phyloP scores from a whole-genome alignment of 148 eudicot genomes.

The Simmondsia chinensis region DNA sequence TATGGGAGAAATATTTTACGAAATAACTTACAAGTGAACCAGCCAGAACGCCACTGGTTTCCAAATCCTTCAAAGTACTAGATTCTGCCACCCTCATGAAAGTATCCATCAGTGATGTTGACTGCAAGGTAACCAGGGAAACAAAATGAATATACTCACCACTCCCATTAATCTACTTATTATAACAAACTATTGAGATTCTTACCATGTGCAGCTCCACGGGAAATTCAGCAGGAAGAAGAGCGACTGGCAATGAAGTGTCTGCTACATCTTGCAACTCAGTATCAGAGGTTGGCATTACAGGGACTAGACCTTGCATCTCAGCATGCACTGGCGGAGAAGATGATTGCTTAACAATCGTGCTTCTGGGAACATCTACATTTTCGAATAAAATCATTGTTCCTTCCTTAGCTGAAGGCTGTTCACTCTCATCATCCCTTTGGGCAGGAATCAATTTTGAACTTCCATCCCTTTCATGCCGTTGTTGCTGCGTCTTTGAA shows the following conservation, averaged over 20 bases:
- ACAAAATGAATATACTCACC: background rate
- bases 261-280: constrained; percentile 30
- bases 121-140: constrained; percentile 49
- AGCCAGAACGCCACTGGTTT: constrained; percentile 97
- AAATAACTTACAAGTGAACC: constrained; percentile 75
- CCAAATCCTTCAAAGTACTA: constrained; percentile 70
- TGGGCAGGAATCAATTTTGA: constrained; percentile 21
- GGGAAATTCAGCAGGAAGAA: constrained; percentile 66
- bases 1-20: background rate
- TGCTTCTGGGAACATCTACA: constrained; percentile 34
- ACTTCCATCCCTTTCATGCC: too few relatives aligned
- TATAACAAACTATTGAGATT: background rate
- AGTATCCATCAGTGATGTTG: constrained; percentile 82
- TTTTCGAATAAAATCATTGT: constrained; percentile 83
- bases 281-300: constrained; percentile 21
- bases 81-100: constrained; percentile 90
- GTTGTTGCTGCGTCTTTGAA: too few relatives aligned
- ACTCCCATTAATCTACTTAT: background rate
- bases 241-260: constrained; percentile 36
- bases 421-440: constrained; percentile 22
- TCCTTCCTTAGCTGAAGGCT: constrained; percentile 32
- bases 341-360: constrained; percentile 72
- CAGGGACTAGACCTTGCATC: constrained; percentile 72
- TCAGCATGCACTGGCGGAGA: constrained; percentile 89
- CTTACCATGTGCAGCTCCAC: constrained; percentile 92